These are phyloP conservation scores for Barbatosphaeria neglecta DNA, from an alignment of 495 filamentous ascomycete species.

Conservation along the genomic window DNA sequence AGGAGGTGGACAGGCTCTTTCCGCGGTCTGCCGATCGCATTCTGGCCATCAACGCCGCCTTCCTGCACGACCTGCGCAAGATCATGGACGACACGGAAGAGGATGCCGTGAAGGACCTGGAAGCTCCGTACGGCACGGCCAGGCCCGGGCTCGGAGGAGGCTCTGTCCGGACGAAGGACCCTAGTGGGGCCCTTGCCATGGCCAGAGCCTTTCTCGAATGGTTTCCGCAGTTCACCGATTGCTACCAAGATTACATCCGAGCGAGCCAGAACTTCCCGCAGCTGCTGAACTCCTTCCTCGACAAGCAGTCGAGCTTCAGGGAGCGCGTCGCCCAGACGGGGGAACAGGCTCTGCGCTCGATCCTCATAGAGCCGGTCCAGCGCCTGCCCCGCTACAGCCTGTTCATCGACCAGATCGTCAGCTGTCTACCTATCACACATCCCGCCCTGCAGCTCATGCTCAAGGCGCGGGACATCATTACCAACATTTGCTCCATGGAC, in stretches of 20 bases:
- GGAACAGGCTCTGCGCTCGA: slow-evolving; percentile 82
- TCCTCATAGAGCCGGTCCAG: slow-evolving; percentile 93
- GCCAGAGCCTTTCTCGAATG: slow-evolving; percentile 71
- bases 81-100: slow-evolving; percentile 76
- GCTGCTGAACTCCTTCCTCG: slow-evolving; percentile 61
- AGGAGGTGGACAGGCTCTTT: slow-evolving; percentile 65
- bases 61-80: slow-evolving; percentile 59
- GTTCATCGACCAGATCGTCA: slow-evolving; percentile 88
- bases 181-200: slow-evolving; percentile 61
- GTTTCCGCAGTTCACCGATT: slow-evolving; percentile 81
- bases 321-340: slow-evolving; percentile 69
- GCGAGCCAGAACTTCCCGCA: slow-evolving; percentile 75
- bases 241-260: slow-evolving; percentile 83
- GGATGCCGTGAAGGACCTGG: slow-evolving; percentile 59
- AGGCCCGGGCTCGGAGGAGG: slow-evolving; percentile 28
- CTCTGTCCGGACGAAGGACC: slow-evolving; percentile 49
- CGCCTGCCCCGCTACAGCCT: slow-evolving; percentile 88
- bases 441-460: slow-evolving; percentile 68
- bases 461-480: slow-evolving; percentile 80
- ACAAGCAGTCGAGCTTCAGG: slow-evolving; percentile 69
- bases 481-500: slow-evolving; percentile 88
- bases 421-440: slow-evolving; percentile 70
- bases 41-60: slow-evolving; percentile 63
- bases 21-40: slow-evolving; percentile 69
- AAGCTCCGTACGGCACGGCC: slow-evolving; percentile 21